Percentiles rank a stretch among this genome's conserved stretches.
phyloP scores from a whole-genome alignment of 2,329 filamentous ascomycete species.

The Aspergillus uvarum region DNA sequence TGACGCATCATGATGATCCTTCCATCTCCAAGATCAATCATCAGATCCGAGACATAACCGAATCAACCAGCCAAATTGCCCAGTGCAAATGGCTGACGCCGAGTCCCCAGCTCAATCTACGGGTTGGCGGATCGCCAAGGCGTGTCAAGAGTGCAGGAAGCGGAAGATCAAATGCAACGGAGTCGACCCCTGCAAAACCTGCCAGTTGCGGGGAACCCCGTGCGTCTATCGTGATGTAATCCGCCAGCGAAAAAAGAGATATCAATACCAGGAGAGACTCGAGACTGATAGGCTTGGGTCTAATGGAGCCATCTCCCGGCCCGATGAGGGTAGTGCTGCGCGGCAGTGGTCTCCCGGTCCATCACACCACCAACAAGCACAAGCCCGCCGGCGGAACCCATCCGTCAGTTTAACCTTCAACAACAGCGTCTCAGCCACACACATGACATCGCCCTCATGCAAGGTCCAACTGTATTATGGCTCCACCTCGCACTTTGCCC shows the following conservation, averaged over 20 bases:
- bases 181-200: constrained; percentile 42
- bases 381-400: constrained; percentile 16
- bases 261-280: constrained; percentile 22
- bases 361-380: constrained; percentile 7
- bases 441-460: constrained; percentile 47
- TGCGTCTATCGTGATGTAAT: constrained; percentile 41
- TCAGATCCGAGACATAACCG: neutral
- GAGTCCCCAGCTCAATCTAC: constrained; percentile 17
- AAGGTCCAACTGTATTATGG: constrained; percentile 50
- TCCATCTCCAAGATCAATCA: neutral
- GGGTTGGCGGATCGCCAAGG: constrained; percentile 40
- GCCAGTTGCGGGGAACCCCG: constrained; percentile 31
- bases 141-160: constrained; percentile 44
- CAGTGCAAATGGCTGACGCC: constrained; percentile 27
- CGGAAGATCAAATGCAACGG: constrained; percentile 46
- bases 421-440: constrained; percentile 50
- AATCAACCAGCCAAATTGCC: neutral
- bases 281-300: neutral
- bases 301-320: constrained; percentile 10
- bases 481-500: constrained; percentile 48
- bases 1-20: neutral
- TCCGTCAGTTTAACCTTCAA: constrained; percentile 33
- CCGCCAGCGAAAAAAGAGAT: constrained; percentile 37
- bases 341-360: constrained; percentile 18
- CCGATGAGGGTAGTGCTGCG: constrained; percentile 12